Base-by-base conservation (phyloP, 148 eudicot genomes). In the Camellia granthamiana region DNA sequence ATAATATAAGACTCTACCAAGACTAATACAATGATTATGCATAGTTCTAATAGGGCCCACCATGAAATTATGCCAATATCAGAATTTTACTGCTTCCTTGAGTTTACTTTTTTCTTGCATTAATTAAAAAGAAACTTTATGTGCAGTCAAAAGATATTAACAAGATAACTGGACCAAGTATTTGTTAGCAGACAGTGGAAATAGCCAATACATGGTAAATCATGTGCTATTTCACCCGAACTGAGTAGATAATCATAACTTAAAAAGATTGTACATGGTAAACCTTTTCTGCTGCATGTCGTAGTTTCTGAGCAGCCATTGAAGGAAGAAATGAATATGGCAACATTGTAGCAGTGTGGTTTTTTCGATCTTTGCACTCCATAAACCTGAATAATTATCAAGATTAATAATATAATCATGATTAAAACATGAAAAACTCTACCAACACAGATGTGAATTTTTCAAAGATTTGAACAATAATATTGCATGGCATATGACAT, bases 341-440 rank as follows among this genome's bases (percentile, higher is more conserved):
- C 89, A 96, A 85, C 88, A 83, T 21, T 69, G 93, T 75, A 59
- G 95, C 81, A 81, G 90, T 91, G 66, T 77, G 97, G 81, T 93
- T 91, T 41, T 91, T 90, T 74, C 99, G 85, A 84, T 96, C 97
- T 86, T 92, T 96, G 92, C 99, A 96, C 81, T 96, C 99, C 88
- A 84, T 85, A 86, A 96, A 96, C 99, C 99, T 96, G 89, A 47
- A 90, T 75, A 65, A 80, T 75, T 62, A 80, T 66, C 64, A 80
- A 59, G 72, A 84, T 83, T 76, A 86, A 75, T 81, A 63, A 67
- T 56, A 79, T 42, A 77, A 76, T 75, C 75, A 30, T 71, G 63
- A 79, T 30, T 67, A 55, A 23, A 58, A 78, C 52, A 74, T 6
- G 18, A 51, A 54, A 38, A 77, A 21, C 43, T 46, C 69, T 4